Conservation (phyloP, 2,329 filamentous ascomycete genomes). For the Penicillium sp. region DNA sequence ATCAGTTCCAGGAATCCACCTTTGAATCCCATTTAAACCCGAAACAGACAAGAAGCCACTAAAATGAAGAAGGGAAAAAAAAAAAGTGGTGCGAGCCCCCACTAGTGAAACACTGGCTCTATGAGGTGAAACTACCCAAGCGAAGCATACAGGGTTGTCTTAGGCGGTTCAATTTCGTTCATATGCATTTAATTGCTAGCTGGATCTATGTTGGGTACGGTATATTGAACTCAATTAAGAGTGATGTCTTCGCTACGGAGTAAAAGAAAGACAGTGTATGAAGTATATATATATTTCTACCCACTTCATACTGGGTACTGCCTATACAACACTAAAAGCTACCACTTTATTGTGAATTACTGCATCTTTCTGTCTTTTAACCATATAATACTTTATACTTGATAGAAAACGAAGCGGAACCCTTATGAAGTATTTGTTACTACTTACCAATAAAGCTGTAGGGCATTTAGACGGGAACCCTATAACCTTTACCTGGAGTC, state of each 20-base stretch:
- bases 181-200: not conserved
- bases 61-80: not conserved
- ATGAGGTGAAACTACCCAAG: not conserved
- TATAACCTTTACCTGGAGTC: not conserved
- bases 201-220: not conserved
- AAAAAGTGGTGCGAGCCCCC: not conserved
- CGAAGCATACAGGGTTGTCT: not conserved
- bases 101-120: conserved; percentile 11
- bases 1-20: not conserved
- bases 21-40: not conserved
- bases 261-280: not conserved
- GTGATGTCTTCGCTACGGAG: not conserved
- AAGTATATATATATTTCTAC: not conserved
- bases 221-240: not conserved
- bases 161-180: not conserved
- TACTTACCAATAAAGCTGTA: not conserved
- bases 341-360: not conserved
- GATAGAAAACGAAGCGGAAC: too few relatives aligned
- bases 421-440: not conserved
- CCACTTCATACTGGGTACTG: not conserved
- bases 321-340: too few relatives aligned
- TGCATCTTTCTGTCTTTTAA: too few relatives aligned
- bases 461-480: not conserved
- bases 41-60: too few relatives aligned
- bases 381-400: not conserved